Evolutionary conservation across 352 stramenopile genomes (phyloP), one percentile per base, ranked within the genome.

Genomic region (Stramenopiles sp.): DNA sequence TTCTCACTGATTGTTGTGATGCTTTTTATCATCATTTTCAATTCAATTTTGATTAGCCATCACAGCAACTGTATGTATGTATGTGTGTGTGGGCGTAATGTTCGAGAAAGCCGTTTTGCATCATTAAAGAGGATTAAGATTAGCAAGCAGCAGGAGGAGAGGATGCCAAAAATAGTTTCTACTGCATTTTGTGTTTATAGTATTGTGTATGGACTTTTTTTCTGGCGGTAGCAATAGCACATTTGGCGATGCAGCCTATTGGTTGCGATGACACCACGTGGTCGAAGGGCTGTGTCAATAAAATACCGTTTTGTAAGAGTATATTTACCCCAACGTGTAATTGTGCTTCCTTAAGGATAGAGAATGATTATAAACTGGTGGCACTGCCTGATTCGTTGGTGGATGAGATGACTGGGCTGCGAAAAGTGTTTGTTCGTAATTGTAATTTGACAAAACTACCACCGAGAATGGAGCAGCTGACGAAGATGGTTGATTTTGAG

Each of bases 341-440:
- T 78, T 78, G 71, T 78, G 71, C 71, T 14, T 33, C 30, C 14
- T 78, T 78, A 33, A 33, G 14, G 22, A 78, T 78, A 78, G 31
- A 78, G 22, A 78, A 78, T 78, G 71, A 78, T 78, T 78, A 78
- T 33, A 78, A 78, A 33, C 71, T 78, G 30, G 71, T 78, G 71
- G 71, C 71, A 14, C 14, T 78, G 71, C 71, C 71, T 8, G 14
- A 33, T 78, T 14, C 71, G 14, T 14, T 78, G 71, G 71, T 78
- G 31, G 71, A 78, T 33, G 31, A 31, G 71, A 78, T 78, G 71
- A 78, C 71, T 33, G 71, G 71, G 4, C 14, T 78, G 22, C 4
- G 71, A 78, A 78, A 78, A 33, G 71, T 78, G 31, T 78, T 78
- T 78, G 22, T 78, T 14, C 71, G 71, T 14, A 78, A 78, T 78